These are phyloP conservation scores for Tylopilus sp. DNA, from an alignment of 768 basidiomycete species.

Conservation along the genomic window DNA sequence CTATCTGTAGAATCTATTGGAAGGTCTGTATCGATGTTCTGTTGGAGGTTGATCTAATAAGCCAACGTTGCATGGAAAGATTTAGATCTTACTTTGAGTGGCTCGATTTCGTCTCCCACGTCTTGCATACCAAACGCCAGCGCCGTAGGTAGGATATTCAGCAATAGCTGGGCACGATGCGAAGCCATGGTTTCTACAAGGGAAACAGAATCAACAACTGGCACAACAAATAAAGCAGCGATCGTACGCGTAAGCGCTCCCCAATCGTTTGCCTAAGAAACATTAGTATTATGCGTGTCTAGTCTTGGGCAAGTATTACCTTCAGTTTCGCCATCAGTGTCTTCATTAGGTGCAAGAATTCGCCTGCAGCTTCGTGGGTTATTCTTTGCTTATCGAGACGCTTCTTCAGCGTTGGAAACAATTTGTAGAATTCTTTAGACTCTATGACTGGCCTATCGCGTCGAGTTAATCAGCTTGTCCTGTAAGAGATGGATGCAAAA, in stretches of 20 bases:
- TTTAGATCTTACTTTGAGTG: conserved; percentile 41
- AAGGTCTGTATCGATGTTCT: conserved; percentile 56
- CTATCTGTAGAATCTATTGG: conserved; percentile 38
- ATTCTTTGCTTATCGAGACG: conserved; percentile 45
- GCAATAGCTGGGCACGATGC: conserved; percentile 43
- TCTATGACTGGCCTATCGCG: conserved; percentile 51
- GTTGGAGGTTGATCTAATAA: not conserved
- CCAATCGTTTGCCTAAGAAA: conserved; percentile 56
- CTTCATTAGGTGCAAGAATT: conserved; percentile 56
- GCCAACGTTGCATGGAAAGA: not conserved
- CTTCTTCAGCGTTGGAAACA: conserved; percentile 46
- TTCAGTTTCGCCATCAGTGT: conserved; percentile 65
- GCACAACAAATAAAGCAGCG: not conserved
- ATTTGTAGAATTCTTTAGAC: conserved; percentile 52
- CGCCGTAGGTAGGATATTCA: conserved; percentile 42
- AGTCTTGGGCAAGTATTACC: conserved; percentile 27
- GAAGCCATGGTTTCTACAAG: conserved; percentile 43
- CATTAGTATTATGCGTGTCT: not conserved
- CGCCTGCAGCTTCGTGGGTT: conserved; percentile 48
- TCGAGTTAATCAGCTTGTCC: not conserved
- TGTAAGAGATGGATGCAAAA: not conserved
- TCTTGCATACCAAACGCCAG: conserved; percentile 48
- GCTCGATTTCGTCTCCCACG: conserved; percentile 41
- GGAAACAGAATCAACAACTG: not conserved
- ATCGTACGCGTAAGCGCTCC: conserved; percentile 54